Conservation (phyloP, 2,329 filamentous ascomycete species). For the Orbilia blumenaviensis region DNA sequence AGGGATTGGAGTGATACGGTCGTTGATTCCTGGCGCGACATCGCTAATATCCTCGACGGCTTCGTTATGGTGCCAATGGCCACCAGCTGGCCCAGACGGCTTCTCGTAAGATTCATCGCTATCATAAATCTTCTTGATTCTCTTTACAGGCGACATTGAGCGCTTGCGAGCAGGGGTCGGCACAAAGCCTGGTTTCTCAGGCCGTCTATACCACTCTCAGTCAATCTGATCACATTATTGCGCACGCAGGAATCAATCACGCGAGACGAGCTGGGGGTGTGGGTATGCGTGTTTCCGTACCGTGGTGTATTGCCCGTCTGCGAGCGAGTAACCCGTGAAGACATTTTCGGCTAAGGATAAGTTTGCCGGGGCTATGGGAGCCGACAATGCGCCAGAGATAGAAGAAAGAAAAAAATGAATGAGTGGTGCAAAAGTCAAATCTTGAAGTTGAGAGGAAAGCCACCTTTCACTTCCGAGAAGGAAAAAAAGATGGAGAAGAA, state of each 20-base stretch:
- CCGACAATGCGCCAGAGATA: conserved; percentile 39
- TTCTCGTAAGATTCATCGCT: conserved; percentile 59
- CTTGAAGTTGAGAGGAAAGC: conserved; percentile 14
- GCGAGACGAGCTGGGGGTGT: conserved; percentile 32
- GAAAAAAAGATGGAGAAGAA: conserved; percentile 14
- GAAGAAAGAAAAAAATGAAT: conserved; percentile 6
- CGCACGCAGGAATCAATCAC: conserved; percentile 14
- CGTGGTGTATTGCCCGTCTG: conserved; percentile 66
- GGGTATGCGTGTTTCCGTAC: conserved; percentile 63
- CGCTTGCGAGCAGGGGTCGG: conserved; percentile 66
- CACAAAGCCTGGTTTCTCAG: conserved; percentile 65
- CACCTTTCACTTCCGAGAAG: conserved; percentile 6
- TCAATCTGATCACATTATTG: background rate
- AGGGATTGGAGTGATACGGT: conserved; percentile 40
- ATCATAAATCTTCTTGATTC: conserved; percentile 59
- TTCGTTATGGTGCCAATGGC: conserved; percentile 49
- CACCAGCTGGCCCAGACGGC: conserved; percentile 29
- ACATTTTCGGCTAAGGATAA: conserved; percentile 31
- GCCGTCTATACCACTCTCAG: conserved; percentile 62
- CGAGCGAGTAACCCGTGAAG: conserved; percentile 62
- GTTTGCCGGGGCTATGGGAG: conserved; percentile 45
- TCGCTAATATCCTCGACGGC: conserved; percentile 51
- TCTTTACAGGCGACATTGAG: conserved; percentile 60
- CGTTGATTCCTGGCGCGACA: conserved; percentile 61
- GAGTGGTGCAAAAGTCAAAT: conserved; percentile 16